Conservation (phyloP, 495 filamentous ascomycete genomes). For the Daldinia vernicosa region DNA sequence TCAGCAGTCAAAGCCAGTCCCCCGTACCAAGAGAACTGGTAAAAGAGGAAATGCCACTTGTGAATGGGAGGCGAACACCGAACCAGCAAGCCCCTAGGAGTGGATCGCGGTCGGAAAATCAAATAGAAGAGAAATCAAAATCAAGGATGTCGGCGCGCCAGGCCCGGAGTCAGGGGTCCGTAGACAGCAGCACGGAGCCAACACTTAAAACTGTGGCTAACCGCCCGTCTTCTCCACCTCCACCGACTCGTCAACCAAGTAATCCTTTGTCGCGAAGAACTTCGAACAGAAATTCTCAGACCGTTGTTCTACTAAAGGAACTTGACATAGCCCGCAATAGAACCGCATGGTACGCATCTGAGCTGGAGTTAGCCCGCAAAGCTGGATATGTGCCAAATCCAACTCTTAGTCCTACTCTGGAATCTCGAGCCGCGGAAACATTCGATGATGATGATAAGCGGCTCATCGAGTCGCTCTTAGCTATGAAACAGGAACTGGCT, state of each 20-base stretch:
- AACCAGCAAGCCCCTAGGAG: slow-evolving; percentile 51
- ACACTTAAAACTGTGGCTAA: slow-evolving; percentile 51
- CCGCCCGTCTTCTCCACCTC: slow-evolving; percentile 62
- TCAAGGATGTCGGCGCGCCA: slow-evolving; percentile 46
- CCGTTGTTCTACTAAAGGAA: slow-evolving; percentile 76
- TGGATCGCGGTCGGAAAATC: slow-evolving; percentile 44
- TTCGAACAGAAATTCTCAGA: slow-evolving; percentile 64
- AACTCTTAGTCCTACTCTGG: slow-evolving; percentile 75
- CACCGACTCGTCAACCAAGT: slow-evolving; percentile 60
- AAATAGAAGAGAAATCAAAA: slow-evolving; percentile 44
- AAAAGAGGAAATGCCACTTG: slow-evolving; percentile 57
- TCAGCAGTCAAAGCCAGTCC: slow-evolving; percentile 59
- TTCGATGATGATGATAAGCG: slow-evolving; percentile 92
- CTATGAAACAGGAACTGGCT: slow-evolving; percentile 84
- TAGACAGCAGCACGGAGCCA: slow-evolving; percentile 61
- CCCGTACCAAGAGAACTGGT: slow-evolving; percentile 62
- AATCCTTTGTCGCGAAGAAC: slow-evolving; percentile 59
- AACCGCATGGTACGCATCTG: slow-evolving; percentile 97
- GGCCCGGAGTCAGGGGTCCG: slow-evolving; percentile 56
- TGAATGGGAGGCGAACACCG: slow-evolving; percentile 71
- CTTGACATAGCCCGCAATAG: slow-evolving; percentile 81
- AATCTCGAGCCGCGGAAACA: slow-evolving; percentile 76
- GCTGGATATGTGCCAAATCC: slow-evolving; percentile 82
- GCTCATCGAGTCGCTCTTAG: slow-evolving; percentile 89
- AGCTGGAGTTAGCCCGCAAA: slow-evolving; percentile 88